Evolutionary conservation across 768 basidiomycete species (phyloP), one percentile per base, ranked within the genome.

Genomic region (Cystofilobasidium macerans): DNA sequence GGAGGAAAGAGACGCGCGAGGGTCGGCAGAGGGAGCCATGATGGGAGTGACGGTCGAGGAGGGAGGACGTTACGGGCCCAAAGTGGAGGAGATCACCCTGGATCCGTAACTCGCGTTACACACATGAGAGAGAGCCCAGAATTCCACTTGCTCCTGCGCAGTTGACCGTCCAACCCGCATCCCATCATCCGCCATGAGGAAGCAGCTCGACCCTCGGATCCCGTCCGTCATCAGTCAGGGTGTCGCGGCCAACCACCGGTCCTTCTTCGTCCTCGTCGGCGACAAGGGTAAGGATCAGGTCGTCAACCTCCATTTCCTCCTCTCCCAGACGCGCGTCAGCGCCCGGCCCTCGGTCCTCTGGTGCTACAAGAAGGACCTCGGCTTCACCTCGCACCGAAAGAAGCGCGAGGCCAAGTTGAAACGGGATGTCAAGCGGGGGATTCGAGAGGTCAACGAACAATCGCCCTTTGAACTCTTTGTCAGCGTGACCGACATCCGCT

Each of bases 341-440:
- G 87, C 89, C 5, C 81, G 91, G 20, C 91, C 91, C 1, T 89
- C 87, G 9, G 92, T 95, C 1, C 78, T 98, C 68, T 99, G 95
- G 95, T 95, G 92, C 72, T 99, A 99, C 81, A 98, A 95, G 79
- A 98, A 97, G 75, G 93, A 98, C 43, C 81, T 99, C 0, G 94
- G 93, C 0, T 99, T 99, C 73, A 92, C 91, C 12, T 92, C 83
- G 89, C 93, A 98, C 77, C 86, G 94, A 35, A 98, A 95, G 78
- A 95, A 97, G 76, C 83, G 92, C 58, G 94, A 98, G 76, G 88
- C 86, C 33, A 98, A 93, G 78, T 91, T 97, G 71, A 98, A 95
- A 76, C 82, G 90, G 61, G 93, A 99, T 75, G 85, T 95, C 35
- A 98, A 95, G 77, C 84, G 90, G 16, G 94, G 94, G 7, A 83